Evolutionary conservation across 345 rosid genomes (phyloP).

Genomic region (Raphanus raphanistrum): DNA sequence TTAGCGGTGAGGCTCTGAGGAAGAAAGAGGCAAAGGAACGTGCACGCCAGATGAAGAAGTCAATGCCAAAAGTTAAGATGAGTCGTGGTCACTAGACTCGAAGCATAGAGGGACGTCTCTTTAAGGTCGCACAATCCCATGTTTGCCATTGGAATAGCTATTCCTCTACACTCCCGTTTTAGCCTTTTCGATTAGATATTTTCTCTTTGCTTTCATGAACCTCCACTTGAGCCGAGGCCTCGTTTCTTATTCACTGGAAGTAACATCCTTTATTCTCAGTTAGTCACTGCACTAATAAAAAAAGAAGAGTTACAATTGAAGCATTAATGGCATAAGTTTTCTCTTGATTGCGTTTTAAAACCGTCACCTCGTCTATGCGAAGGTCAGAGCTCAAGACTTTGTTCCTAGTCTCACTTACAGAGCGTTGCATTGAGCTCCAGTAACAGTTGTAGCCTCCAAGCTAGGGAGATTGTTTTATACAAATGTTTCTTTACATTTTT

Average conservation of each 20-base stretch:
- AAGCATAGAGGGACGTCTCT: conserved; percentile 13
- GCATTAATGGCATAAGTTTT: background rate
- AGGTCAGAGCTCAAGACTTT: background rate
- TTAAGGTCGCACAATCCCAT: conserved; percentile 8
- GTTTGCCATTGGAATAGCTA: conserved; percentile 18
- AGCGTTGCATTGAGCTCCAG: conserved; percentile 8
- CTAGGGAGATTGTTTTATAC: conserved; percentile 18
- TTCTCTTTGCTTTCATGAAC: conserved; percentile 2
- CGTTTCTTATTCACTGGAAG: conserved; percentile 1
- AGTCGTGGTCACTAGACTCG: conserved; percentile 59
- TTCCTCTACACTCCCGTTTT: conserved; percentile 3
- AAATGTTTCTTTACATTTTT: background rate
- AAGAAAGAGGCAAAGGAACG: conserved; percentile 89
- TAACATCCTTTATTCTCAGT: background rate
- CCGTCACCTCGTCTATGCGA: background rate
- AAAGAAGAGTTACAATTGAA: background rate
- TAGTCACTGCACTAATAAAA: background rate
- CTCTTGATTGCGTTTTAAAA: background rate
- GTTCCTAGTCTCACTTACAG: background rate
- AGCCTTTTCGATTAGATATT: conserved; percentile 8
- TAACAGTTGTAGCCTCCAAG: conserved; percentile 29
- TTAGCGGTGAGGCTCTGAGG: conserved; percentile 72
- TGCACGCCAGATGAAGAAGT: conserved; percentile 80
- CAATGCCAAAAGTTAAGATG: conserved; percentile 83
- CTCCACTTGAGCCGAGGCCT: conserved; percentile 14